Evolutionary conservation across 192 early-diverging fungal genomes (phyloP).

Genomic region (Gamsiella multidivaricata): DNA sequence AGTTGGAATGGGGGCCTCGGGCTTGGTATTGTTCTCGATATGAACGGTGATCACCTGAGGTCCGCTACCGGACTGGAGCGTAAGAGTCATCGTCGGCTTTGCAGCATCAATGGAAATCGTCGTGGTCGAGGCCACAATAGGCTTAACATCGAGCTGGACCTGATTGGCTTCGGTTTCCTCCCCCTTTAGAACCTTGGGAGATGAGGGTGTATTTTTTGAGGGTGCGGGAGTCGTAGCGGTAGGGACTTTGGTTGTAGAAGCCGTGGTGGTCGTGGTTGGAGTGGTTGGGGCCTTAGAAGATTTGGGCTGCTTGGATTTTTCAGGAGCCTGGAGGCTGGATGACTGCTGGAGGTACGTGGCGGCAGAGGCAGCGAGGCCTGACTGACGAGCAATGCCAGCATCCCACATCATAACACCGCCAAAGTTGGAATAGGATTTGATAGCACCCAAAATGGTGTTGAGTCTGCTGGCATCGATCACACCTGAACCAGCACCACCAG

Average conservation of each 20-base stretch:
- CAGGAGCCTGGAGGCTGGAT: no score
- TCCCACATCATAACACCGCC: constrained; percentile 80
- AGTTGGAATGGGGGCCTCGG: no score
- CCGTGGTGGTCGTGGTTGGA: background rate
- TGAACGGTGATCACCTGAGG: no score
- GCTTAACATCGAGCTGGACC: no score
- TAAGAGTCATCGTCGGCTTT: no score
- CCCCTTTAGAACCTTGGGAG: background rate
- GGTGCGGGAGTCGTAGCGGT: background rate
- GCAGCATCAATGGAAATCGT: no score
- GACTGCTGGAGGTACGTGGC: constrained; percentile 14
- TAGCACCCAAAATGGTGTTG: constrained; percentile 32
- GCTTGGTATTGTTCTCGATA: no score
- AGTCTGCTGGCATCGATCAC: constrained; percentile 30
- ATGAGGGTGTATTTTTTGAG: background rate
- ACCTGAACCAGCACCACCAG: constrained; percentile 62
- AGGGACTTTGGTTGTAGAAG: background rate
- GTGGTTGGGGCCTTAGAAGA: background rate
- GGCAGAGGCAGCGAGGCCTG: constrained; percentile 29
- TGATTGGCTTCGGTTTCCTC: no score
- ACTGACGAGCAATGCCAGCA: constrained; percentile 35
- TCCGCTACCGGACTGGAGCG: no score
- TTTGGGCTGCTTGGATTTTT: no score
- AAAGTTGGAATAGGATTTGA: constrained; percentile 56
- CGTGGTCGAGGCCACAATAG: no score